Base-by-base conservation (phyloP, 2,329 filamentous ascomycete species). In the Boeremia exigua region DNA sequence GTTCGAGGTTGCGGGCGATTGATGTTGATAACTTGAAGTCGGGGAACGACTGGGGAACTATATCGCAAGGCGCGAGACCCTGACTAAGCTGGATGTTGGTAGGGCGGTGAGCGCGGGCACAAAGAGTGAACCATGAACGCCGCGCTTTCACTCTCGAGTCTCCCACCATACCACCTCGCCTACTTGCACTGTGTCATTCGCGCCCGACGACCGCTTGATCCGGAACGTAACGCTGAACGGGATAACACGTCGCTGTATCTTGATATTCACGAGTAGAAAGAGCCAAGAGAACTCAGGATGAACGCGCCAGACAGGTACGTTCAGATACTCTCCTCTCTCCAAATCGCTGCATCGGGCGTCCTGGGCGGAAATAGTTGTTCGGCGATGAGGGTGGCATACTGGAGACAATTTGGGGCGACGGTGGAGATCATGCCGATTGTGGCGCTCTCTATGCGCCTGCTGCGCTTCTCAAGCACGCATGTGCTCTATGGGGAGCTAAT, bases 231-330 rank as follows among this genome's bases (percentile, higher is more conserved):
- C 19, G 19, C 19, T 23, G 5, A 23, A 23, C 19, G 5, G 19
- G 3, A 23, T 23, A 23, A 2, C 19, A 23, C 43, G 19, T 19
- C 8, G 17, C 19, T 42, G 30, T 4, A 23, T 12, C 37, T 37
- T 54, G 33, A 27, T 15, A 15, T 28, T 29, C 37, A 46, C 52
- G 17, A 36, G 36, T 42, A 44, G 49, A 51, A 49, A 49, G 46
- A 54, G 45, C n/a, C 45, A n/a, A 25, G 19, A n/a, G 46, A 25
- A 48, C 12, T 29, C 63, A 72, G 28, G 3, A 75, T 75, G 73
- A 75, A 75, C 70, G 73, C 73, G 37, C 73, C 73, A 42, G 73
- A 75, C 52, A 70, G 73, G 73, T 75, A 71, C 17, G 71, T 51
- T 42, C 9, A 14, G 2, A 10, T 7, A 12, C 8, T 23, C 14